These are phyloP conservation scores for Daldinia caldariorum DNA, from an alignment of 495 filamentous ascomycete genomes.

Conservation along the genomic window DNA sequence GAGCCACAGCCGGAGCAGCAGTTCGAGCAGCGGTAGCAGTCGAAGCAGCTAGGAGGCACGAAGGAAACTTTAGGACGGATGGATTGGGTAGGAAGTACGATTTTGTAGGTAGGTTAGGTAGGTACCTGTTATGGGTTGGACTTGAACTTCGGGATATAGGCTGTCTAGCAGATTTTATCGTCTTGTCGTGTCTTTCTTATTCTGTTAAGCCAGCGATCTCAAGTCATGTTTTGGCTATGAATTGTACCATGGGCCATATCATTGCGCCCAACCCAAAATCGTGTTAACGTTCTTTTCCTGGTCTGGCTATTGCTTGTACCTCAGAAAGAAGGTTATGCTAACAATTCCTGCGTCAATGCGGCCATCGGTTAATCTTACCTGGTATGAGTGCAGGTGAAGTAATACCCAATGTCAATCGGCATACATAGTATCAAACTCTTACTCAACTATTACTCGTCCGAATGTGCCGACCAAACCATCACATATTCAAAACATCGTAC, in stretches of 20 bases:
- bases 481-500: slow-evolving; percentile 20
- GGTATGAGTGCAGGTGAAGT: no score
- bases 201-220: background rate
- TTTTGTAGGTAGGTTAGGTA: background rate
- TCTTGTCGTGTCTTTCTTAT: background rate
- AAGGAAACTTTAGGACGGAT: no score
- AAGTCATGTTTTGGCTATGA: background rate
- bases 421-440: no score
- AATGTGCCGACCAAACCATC: background rate
- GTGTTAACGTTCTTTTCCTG: no score
- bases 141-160: background rate
- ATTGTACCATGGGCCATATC: no score
- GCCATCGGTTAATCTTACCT: no score
- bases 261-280: no score
- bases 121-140: background rate
- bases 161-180: background rate
- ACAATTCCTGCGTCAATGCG: no score
- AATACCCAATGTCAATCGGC: no score
- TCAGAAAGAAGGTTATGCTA: no score
- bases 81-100: background rate
- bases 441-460: no score
- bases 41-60: slow-evolving; percentile 27
- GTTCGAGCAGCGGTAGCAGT: slow-evolving; percentile 42
- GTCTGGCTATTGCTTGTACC: no score
- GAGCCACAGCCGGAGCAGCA: slow-evolving; percentile 39